A percentile compares a stretch with the other conserved stretches of the same genome.
Conservation (phyloP, 495 filamentous ascomycete species). For the Astrothelium subdiscretum region DNA sequence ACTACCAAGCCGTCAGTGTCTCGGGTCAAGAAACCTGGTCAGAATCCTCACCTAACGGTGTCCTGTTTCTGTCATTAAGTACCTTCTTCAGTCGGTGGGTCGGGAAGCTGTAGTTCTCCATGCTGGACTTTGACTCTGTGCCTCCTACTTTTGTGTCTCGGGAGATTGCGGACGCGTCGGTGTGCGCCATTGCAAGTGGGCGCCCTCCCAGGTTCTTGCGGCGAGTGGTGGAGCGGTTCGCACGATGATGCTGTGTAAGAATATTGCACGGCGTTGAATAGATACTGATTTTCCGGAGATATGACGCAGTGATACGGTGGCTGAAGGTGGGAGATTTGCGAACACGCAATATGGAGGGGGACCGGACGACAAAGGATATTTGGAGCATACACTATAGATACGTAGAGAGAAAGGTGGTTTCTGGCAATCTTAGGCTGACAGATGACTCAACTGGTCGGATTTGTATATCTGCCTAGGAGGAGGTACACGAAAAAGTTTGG, state of each 20-base stretch:
- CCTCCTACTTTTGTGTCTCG: not conserved
- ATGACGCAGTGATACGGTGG: not conserved
- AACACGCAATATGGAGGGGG: not conserved
- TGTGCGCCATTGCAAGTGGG: not conserved
- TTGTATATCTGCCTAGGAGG: not conserved
- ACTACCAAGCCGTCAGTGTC: conserved; percentile 50
- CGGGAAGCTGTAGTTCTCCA: conserved; percentile 62
- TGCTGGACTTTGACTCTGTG: not conserved
- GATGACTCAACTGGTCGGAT: conserved; percentile 7
- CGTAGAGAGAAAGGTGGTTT: not conserved
- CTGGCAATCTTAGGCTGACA: not conserved
- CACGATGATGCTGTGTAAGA: no score
- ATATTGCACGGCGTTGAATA: not conserved
- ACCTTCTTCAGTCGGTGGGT: conserved; percentile 52
- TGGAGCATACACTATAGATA: not conserved
- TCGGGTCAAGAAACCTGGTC: conserved; percentile 31
- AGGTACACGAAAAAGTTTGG: not conserved
- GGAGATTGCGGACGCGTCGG: not conserved
- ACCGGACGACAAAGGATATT: not conserved
- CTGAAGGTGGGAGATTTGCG: not conserved
- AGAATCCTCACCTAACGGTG: conserved; percentile 7
- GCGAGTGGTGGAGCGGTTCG: not conserved
- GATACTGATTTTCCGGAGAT: not conserved
- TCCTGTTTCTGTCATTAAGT: conserved; percentile 44
- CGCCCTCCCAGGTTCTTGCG: not conserved